A percentile compares a stretch with the other conserved stretches of the same genome.
Evolutionary conservation across 2,329 filamentous ascomycete genomes (phyloP).

Genomic region (Colletotrichum tofieldiae): DNA sequence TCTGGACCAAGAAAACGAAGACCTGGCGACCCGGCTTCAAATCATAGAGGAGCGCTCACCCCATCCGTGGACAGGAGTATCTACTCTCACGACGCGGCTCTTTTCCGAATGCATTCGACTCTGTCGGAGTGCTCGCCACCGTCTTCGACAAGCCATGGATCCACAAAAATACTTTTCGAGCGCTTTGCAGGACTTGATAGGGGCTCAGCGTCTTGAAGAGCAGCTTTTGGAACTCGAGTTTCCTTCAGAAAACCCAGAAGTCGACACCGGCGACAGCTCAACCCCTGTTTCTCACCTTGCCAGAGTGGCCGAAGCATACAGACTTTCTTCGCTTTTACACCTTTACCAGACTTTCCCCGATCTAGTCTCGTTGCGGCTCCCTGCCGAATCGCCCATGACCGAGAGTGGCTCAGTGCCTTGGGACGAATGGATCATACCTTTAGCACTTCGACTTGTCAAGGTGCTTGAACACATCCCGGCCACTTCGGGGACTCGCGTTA

Average conservation of each 20-base stretch:
- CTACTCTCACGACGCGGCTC: conserved; percentile 51
- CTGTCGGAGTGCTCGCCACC: conserved; percentile 54
- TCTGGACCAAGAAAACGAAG: conserved; percentile 16
- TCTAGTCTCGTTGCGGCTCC: conserved; percentile 50
- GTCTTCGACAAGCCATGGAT: conserved; percentile 45
- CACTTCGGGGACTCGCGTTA: conserved; percentile 54
- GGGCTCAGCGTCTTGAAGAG: conserved; percentile 55
- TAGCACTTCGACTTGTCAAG: conserved; percentile 52
- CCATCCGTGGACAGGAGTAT: conserved; percentile 59
- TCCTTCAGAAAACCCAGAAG: conserved; percentile 40
- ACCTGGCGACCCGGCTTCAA: conserved; percentile 1
- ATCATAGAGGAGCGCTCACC: conserved; percentile 39
- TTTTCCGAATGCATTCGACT: conserved; percentile 55
- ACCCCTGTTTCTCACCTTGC: conserved; percentile 52
- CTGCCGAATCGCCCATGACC: conserved; percentile 41
- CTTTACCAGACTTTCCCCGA: conserved; percentile 58
- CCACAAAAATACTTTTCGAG: conserved; percentile 47
- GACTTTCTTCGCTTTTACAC: conserved; percentile 55
- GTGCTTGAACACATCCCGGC: conserved; percentile 54
- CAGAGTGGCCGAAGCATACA: conserved; percentile 56
- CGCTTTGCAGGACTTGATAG: conserved; percentile 50
- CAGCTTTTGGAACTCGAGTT: conserved; percentile 52
- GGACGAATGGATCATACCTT: conserved; percentile 56
- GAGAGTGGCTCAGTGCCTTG: conserved; percentile 48
- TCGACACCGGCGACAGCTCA: conserved; percentile 50